Evolutionary conservation across 257 asterid species (phyloP).

Genomic region (Scutellaria galericulata): DNA sequence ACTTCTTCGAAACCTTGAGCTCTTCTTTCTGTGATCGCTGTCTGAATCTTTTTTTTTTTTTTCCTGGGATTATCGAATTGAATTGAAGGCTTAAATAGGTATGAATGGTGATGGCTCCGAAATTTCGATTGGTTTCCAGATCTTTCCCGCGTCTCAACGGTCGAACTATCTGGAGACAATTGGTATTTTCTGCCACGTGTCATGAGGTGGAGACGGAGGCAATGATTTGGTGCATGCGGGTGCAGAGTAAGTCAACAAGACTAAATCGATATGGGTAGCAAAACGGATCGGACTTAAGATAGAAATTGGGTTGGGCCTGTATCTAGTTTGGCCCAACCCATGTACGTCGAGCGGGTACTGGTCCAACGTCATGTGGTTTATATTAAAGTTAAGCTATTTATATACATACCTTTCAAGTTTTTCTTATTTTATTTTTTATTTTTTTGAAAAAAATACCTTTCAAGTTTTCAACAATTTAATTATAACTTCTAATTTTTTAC

Average conservation of each 20-base stretch:
- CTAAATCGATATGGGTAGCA: no score
- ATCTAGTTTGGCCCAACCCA: no score
- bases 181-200: constrained; percentile 38
- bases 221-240: constrained; percentile 18
- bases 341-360: no score
- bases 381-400: no score
- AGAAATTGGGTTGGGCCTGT: no score
- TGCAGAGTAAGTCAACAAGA: background rate
- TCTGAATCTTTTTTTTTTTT: background rate
- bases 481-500: no score
- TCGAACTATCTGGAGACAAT: constrained; percentile 45
- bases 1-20: constrained; percentile 14
- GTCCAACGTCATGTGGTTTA: no score
- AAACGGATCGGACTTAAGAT: no score
- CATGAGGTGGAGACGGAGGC: background rate
- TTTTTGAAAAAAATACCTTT: no score
- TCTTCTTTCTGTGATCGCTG: constrained; percentile 19
- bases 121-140: constrained; percentile 64
- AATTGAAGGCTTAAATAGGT: constrained; percentile 27
- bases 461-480: no score
- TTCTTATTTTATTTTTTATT: no score
- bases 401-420: no score
- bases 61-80: constrained; percentile 1
- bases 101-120: background rate
- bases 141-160: constrained; percentile 55